Evolutionary conservation across 2,329 filamentous ascomycete genomes (phyloP).

Genomic region (Botrytis sinoallii): DNA sequence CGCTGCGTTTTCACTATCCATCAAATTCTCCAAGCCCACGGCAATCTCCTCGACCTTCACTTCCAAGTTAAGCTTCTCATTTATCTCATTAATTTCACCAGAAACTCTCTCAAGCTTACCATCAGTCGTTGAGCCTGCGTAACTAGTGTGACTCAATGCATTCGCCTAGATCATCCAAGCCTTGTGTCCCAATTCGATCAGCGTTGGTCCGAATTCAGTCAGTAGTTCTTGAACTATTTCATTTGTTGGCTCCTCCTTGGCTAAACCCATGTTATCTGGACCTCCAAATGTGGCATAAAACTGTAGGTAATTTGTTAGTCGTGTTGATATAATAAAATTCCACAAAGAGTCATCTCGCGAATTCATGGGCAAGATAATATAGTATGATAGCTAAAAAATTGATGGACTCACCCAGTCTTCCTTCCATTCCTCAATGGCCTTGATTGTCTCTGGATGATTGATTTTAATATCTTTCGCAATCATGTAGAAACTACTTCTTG

Average conservation of each 20-base stretch:
- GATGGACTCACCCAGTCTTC: conserved; percentile 22
- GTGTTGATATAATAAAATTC: background rate
- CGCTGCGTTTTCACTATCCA: background rate
- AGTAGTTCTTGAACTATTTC: conserved; percentile 22
- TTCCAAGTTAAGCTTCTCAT: background rate
- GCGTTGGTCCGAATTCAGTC: conserved; percentile 23
- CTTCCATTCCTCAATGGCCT: conserved; percentile 28
- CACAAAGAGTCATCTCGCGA: background rate
- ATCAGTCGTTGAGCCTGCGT: conserved; percentile 21
- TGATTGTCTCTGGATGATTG: conserved; percentile 18
- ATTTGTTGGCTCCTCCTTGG: conserved; percentile 16
- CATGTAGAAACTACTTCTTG: conserved; percentile 32
- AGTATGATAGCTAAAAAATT: too few relatives aligned
- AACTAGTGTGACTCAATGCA: conserved; percentile 24
- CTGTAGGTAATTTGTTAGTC: background rate
- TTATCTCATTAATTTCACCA: background rate
- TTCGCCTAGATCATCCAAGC: conserved; percentile 30
- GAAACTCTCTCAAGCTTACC: conserved; percentile 5
- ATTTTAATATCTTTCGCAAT: conserved; percentile 30
- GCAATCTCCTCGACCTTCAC: background rate
- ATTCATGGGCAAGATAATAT: background rate
- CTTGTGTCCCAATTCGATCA: conserved; percentile 24
- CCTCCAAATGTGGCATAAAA: conserved; percentile 29
- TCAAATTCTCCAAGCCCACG: background rate
- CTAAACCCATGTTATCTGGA: conserved; percentile 20